Evolutionary conservation across 495 filamentous ascomycete species (phyloP), one percentile per base, ranked within the genome.

Genomic region (Xylaria longipes): DNA sequence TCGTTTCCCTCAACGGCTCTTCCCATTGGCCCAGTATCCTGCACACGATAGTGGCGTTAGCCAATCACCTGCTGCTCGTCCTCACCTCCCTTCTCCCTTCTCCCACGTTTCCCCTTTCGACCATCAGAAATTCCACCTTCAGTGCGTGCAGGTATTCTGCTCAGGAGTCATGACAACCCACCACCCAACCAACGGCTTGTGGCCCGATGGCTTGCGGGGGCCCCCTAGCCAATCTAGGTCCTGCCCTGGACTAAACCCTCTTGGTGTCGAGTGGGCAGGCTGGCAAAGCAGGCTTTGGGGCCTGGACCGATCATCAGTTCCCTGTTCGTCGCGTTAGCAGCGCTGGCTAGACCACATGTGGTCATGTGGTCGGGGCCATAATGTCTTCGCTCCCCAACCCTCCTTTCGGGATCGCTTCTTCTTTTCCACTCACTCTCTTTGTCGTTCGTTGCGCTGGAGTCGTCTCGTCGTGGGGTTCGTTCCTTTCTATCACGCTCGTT

Each of bases 401-500:
- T 58, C 37, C 66, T 45, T 54, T 50, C 54, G 57, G 57, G 39
- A 33, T 64, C 68, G 57, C 54, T 48, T 41, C 43, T 64, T 61
- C 45, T 56, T 45, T 54, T 45, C 15, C n/a, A 15, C 63, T 41
- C 33, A 37, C 57, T 25, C 62, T 66, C 48, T 31, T 66, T 27
- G 48, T 57, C 50, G 35, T 57, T 58, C 61, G 46, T 46, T 65
- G 29, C 43, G 70, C 52, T 54, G 64, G 70, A 66, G 52, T 45
- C 69, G 69, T 66, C 31, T 56, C 61, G 60, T 71, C 69, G 45
- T 72, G 52, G 37, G 29, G 52, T 68, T 58, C 64, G 43, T 72
- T 68, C 43, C 27, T 72, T 68, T 68, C 52, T 52, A 35, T 43
- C 35, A 54, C 70, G 45, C 31, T 72, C 70, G n/a, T 72, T 72